Evolutionary conservation across 2,329 filamentous ascomycete genomes (phyloP).

Genomic region (Daldinia sp.): DNA sequence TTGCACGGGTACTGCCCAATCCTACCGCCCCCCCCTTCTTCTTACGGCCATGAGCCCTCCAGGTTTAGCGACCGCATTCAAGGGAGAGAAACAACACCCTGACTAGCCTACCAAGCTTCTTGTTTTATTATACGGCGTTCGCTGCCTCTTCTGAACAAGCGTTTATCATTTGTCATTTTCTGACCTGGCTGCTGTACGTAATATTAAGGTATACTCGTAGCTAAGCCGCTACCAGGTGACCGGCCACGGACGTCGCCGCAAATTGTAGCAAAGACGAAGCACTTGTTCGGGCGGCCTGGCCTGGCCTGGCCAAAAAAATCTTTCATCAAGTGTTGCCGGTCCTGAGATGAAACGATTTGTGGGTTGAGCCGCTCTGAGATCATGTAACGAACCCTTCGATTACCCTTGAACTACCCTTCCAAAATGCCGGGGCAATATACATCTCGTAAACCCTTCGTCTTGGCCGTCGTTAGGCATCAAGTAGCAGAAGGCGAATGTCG

Average conservation of each 20-base stretch:
- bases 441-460: conserved; percentile 22
- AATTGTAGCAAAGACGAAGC: neutral
- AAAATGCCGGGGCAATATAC: conserved; percentile 21
- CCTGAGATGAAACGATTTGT: conserved; percentile 21
- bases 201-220: conserved; percentile 17
- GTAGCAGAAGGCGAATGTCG: conserved; percentile 20
- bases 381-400: conserved; percentile 16
- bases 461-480: conserved; percentile 35
- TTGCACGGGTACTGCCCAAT: conserved; percentile 34
- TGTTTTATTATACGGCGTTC: conserved; percentile 26
- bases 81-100: conserved; percentile 26
- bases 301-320: neutral
- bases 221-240: conserved; percentile 9
- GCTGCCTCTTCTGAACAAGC: conserved; percentile 36
- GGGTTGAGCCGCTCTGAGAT: conserved; percentile 9
- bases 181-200: conserved; percentile 22
- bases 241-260: conserved; percentile 28
- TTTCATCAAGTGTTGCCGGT: neutral
- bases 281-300: neutral
- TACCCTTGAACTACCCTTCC: conserved; percentile 17
- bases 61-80: conserved; percentile 23
- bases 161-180: conserved; percentile 31
- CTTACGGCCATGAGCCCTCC: conserved; percentile 25
- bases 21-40: conserved; percentile 31
- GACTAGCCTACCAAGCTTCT: conserved; percentile 22